Evolutionary conservation across 2,329 filamentous ascomycete species (phyloP).

Genomic region (Cladosporium sp.): DNA sequence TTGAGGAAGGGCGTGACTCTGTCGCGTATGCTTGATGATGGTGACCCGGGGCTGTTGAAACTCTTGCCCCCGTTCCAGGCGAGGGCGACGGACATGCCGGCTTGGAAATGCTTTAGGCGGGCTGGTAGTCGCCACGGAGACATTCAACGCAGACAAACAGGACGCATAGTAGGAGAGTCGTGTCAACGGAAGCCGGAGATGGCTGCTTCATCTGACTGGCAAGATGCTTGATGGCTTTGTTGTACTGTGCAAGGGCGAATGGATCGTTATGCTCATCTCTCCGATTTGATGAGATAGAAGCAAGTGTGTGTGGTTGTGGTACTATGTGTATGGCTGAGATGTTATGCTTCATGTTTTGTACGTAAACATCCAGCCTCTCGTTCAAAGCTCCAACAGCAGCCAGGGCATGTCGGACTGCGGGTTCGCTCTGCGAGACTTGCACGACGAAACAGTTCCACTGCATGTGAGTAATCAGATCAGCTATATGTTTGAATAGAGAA

Average conservation of each 20-base stretch:
- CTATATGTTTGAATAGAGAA: neutral
- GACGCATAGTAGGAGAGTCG: constrained; percentile 24
- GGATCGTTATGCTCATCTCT: constrained; percentile 14
- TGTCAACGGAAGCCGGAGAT: constrained; percentile 14
- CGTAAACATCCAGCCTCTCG: constrained; percentile 14
- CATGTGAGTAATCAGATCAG: neutral
- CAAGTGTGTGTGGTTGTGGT: neutral
- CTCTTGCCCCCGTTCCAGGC: neutral
- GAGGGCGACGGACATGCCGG: constrained; percentile 21
- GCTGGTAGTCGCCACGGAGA: constrained; percentile 20
- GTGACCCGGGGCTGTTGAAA: neutral
- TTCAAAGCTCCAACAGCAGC: constrained; percentile 22
- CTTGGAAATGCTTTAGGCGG: constrained; percentile 22
- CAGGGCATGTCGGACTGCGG: constrained; percentile 25
- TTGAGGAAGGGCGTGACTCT: constrained; percentile 19
- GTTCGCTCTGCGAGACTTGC: constrained; percentile 22
- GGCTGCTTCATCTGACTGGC: constrained; percentile 13
- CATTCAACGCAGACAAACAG: constrained; percentile 28
- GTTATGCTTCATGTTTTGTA: neutral
- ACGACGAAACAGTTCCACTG: constrained; percentile 24
- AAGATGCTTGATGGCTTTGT: constrained; percentile 20
- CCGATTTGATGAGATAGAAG: neutral
- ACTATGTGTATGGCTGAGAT: too few species aligned
- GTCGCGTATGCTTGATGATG: constrained; percentile 11
- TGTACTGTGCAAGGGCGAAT: constrained; percentile 23